Percentiles rank a stretch among this genome's conserved stretches.
phyloP scores from a whole-genome alignment of 2,329 filamentous ascomycete genomes.

The Aspergillus brasiliensis region DNA sequence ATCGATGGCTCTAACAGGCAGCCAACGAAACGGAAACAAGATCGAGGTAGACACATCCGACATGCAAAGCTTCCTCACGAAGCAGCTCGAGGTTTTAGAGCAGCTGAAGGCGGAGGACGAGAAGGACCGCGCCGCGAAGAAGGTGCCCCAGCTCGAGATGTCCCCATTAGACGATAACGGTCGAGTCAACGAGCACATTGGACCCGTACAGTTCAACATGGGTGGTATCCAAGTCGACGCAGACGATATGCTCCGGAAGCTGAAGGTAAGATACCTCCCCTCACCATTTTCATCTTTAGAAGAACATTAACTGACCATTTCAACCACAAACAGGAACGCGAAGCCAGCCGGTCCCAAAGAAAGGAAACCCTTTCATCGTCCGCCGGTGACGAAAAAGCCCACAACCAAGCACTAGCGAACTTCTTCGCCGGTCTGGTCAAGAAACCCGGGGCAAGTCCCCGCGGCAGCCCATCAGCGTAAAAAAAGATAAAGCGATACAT shows the following conservation, averaged over 20 bases:
- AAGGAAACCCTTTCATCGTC: slow-evolving; percentile 37
- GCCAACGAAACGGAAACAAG: slow-evolving; percentile 42
- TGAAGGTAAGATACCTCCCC: slow-evolving; percentile 64
- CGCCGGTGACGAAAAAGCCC: slow-evolving; percentile 52
- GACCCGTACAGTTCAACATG: slow-evolving; percentile 96
- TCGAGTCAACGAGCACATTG: slow-evolving; percentile 75
- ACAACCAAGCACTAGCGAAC: slow-evolving; percentile 61
- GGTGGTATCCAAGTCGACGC: slow-evolving; percentile 95
- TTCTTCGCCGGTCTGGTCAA: slow-evolving; percentile 64
- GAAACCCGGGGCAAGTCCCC: slow-evolving; percentile 45
- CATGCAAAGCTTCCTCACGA: slow-evolving; percentile 73
- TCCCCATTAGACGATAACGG: slow-evolving; percentile 41
- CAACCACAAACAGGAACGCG: slow-evolving; percentile 41
- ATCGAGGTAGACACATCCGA: slow-evolving; percentile 69
- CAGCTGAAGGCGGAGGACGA: slow-evolving; percentile 60
- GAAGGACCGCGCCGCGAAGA: slow-evolving; percentile 40
- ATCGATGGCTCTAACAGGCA: slow-evolving; percentile 55
- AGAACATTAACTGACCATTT: slow-evolving; percentile 20
- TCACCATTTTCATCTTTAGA: no score
- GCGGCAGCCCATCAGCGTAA: slow-evolving; percentile 40
- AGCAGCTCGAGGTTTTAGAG: slow-evolving; percentile 77
- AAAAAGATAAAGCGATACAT: neutral
- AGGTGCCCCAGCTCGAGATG: slow-evolving; percentile 38
- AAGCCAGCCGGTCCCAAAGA: slow-evolving; percentile 42
- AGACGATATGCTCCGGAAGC: slow-evolving; percentile 84